A percentile compares a stretch with the other conserved stretches of the same genome.
Evolutionary conservation across 139 green algal genomes (phyloP).

Genomic region (Mesotaenium endlicherianum): DNA sequence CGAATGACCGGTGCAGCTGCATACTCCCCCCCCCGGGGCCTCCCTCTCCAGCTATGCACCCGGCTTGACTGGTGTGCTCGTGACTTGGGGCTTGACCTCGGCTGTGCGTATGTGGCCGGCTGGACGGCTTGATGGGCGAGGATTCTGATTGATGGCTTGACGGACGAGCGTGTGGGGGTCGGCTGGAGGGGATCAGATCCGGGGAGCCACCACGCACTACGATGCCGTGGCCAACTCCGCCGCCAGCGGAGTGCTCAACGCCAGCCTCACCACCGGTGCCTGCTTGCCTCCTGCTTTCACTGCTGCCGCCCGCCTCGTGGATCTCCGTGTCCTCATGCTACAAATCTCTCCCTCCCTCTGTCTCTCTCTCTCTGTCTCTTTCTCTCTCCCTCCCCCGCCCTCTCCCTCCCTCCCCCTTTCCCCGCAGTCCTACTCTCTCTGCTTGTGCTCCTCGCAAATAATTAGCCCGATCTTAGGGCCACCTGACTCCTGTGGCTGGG

Average conservation of each 20-base stretch:
- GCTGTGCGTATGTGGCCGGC: no score
- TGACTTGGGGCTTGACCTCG: no score
- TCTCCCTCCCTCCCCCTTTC: background rate
- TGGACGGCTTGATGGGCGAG: background rate
- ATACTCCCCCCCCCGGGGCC: background rate
- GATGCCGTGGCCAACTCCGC: conserved; percentile 86
- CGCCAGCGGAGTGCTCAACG: conserved; percentile 74
- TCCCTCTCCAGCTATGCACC: background rate
- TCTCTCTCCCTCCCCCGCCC: background rate
- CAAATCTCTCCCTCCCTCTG: background rate
- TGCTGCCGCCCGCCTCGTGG: background rate
- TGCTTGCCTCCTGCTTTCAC: background rate
- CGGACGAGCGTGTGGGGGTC: conserved; percentile 51
- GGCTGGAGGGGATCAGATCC: conserved; percentile 62
- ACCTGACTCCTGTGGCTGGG: no score
- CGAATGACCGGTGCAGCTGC: no score
- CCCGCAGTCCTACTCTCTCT: conserved; percentile 73
- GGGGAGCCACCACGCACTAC: conserved; percentile 93
- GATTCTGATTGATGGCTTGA: background rate
- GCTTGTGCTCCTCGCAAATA: conserved; percentile 94
- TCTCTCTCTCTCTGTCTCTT: background rate
- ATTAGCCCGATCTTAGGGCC: conserved; percentile 78
- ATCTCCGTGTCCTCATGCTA: background rate
- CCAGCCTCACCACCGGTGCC: conserved; percentile 61
- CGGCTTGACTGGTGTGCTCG: no score